phyloP scores from a whole-genome alignment of 441 rosid species.

The Gossypium lobatum region DNA sequence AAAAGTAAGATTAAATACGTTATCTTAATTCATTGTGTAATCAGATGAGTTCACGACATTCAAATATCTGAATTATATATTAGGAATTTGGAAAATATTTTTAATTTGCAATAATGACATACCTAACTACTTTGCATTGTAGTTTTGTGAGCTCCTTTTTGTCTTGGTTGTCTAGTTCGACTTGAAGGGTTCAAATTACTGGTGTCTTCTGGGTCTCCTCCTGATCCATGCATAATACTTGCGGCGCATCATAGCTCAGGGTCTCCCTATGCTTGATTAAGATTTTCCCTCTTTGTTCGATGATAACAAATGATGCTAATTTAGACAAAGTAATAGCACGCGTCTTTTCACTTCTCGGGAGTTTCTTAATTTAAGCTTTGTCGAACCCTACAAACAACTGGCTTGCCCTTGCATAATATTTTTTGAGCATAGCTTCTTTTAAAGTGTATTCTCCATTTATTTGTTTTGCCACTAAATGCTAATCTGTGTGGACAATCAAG shows the following conservation, averaged over 20 bases:
- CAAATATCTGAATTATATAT: background rate
- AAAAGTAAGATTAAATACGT: background rate
- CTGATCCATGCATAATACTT: background rate
- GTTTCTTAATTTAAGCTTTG: background rate
- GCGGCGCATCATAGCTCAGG: background rate
- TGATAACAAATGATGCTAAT: background rate
- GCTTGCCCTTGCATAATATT: background rate
- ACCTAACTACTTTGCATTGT: background rate
- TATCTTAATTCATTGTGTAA: too few species aligned
- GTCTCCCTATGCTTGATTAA: background rate
- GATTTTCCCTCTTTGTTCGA: background rate
- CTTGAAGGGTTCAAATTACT: background rate
- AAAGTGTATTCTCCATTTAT: background rate
- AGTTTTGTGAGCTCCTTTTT: background rate
- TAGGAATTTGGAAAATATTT: background rate
- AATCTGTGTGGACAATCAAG: background rate
- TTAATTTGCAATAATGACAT: background rate
- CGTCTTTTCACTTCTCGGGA: background rate
- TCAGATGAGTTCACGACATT: background rate
- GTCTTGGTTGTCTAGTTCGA: background rate
- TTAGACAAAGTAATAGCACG: background rate
- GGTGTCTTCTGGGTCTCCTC: background rate
- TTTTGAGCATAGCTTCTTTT: background rate
- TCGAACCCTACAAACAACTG: background rate
- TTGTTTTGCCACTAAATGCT: background rate